These are phyloP conservation scores for Potentilla sterilis DNA, from an alignment of 306 rosid species.

Conservation along the genomic window DNA sequence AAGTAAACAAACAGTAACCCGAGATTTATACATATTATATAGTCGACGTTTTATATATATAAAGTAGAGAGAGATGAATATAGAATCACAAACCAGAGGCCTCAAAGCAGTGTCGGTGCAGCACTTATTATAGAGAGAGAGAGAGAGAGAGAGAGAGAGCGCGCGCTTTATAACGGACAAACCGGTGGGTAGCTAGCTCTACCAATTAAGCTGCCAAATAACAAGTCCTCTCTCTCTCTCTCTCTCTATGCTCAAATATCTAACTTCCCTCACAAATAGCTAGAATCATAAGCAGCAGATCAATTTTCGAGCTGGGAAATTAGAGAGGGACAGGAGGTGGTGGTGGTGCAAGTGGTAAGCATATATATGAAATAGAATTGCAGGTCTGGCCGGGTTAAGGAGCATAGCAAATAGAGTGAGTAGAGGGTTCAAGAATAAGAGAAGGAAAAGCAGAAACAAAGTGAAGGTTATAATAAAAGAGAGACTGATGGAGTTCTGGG, in stretches of 20 bases:
- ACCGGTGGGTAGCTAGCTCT: constrained; percentile 6
- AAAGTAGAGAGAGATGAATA: background rate
- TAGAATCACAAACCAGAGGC: background rate
- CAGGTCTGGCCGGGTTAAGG: constrained; percentile 61
- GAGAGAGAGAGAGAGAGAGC: background rate
- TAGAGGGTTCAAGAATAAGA: constrained; percentile 14
- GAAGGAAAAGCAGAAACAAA: constrained; percentile 33
- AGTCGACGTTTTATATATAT: background rate
- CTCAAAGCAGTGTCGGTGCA: constrained; percentile 5
- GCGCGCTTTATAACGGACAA: constrained; percentile 8
- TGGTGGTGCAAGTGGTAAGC: background rate
- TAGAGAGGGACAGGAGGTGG: background rate
- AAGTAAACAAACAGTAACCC: background rate
- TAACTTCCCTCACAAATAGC: background rate
- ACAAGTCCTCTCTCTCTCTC: background rate
- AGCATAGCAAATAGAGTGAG: constrained; percentile 32
- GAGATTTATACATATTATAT: background rate
- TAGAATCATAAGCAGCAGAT: background rate
- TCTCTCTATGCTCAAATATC: background rate
- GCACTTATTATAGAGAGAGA: background rate
- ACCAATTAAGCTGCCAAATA: background rate
- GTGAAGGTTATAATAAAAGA: constrained; percentile 28
- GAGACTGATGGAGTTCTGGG: constrained; percentile 57
- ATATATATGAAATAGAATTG: constrained; percentile 3
- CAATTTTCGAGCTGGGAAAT: background rate